Percentiles rank a stretch among this genome's conserved stretches.
phyloP scores from a whole-genome alignment of 2,329 filamentous ascomycete species.

The Cercospora citrullina region DNA sequence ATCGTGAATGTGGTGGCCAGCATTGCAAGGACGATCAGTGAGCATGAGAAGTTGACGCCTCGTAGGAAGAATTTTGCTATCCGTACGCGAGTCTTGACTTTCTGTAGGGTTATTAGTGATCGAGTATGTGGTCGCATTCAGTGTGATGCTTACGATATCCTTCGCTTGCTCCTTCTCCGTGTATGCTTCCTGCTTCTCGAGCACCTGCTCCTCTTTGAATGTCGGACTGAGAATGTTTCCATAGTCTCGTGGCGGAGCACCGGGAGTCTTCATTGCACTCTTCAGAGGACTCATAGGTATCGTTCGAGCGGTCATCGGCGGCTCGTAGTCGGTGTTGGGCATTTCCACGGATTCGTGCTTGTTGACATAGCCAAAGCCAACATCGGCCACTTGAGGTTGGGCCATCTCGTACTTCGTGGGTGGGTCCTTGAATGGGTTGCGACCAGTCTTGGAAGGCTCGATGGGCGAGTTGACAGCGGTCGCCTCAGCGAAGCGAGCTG shows the following conservation, averaged over 20 bases:
- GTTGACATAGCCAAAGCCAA: constrained; percentile 88
- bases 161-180: constrained; percentile 86
- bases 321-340: constrained; percentile 49
- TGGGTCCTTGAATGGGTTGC: constrained; percentile 60
- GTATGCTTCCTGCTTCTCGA: constrained; percentile 78
- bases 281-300: constrained; percentile 75
- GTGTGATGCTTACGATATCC: constrained; percentile 71
- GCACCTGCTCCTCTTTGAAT: constrained; percentile 78
- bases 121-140: neutral
- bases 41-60: constrained; percentile 94
- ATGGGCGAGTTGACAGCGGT: constrained; percentile 77
- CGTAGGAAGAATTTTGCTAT: constrained; percentile 95
- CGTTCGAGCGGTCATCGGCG: constrained; percentile 53
- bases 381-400: constrained; percentile 74
- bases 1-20: constrained; percentile 84
- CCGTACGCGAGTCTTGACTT: constrained; percentile 86
- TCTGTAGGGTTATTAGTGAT: constrained; percentile 59
- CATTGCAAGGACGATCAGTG: constrained; percentile 89
- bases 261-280: constrained; percentile 85
- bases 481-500: constrained; percentile 77
- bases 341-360: constrained; percentile 59
- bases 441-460: constrained; percentile 52
- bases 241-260: constrained; percentile 71
- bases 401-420: constrained; percentile 58
- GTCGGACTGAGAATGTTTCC: constrained; percentile 82